Evolutionary conservation across 2,329 filamentous ascomycete species (phyloP), one percentile per base, ranked within the genome.

Genomic region (Trichoderma guizhouense): DNA sequence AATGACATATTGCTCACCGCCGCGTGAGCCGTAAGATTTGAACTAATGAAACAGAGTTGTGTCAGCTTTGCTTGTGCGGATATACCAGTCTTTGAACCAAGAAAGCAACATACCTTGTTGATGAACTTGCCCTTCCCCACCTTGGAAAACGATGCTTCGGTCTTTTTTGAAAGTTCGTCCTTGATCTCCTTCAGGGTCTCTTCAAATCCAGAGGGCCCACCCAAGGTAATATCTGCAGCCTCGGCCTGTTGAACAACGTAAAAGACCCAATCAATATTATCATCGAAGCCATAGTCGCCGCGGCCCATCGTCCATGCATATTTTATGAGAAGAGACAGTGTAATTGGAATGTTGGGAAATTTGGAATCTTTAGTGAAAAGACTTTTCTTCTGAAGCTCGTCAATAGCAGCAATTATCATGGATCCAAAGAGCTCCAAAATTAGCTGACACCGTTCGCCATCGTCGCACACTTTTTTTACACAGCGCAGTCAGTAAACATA

Each of bases 321-420:
- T 15, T 63, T 57, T 3, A 77, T 30, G 7, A 75, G 36, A 21
- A 73, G 69, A 8, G 73, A 68, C 0, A 77, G 58, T 0, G 76
- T 60, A 0, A 69, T 36, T 1, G 74, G 71, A 7, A 77, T 62
- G 6, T 77, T 77, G 6, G 58, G 71, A 4, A 77, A 72, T 0
- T 73, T 61, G 1, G 73, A 76, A 39, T 73, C 47, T 3, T 75
- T 69, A n/a, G 51, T 71, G 30, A 77, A 72, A 3, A 75, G 68
- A 0, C 60, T 24, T 3, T 75, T 51, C 28, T 72, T 71, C 58
- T 73, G 72, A 30, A 77, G 57, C 5, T 57, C 30, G 3, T 75
- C 73, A 1, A 77, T 71, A 3, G 60, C 64, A 12, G 72, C 57
- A 2, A 77, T 24, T 4, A 61, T 30, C 2, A 77, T 36, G 58